A percentile compares a stretch with the other conserved stretches of the same genome.
phyloP scores from a whole-genome alignment of 352 stramenopile species.

The Globisporangium viniferum region DNA sequence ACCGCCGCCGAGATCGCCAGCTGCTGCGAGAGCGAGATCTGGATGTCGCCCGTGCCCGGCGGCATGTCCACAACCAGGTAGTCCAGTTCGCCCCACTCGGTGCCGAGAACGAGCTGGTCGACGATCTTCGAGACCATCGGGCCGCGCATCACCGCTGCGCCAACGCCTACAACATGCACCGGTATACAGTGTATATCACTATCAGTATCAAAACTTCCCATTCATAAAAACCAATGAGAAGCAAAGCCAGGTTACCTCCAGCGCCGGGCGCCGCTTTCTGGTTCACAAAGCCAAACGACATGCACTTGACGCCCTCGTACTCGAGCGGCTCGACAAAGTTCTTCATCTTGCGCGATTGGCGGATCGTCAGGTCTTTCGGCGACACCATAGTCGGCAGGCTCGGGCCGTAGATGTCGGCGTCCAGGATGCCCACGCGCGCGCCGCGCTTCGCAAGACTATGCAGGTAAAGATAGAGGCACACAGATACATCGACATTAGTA shows the following conservation, averaged over 20 bases:
- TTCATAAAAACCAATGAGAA: conserved; percentile 21
- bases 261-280: conserved; percentile 78
- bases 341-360: conserved; percentile 61
- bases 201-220: not conserved
- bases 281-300: conserved; percentile 93
- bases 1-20: conserved; percentile 97
- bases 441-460: conserved; percentile 85
- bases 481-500: not conserved
- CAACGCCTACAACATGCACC: conserved; percentile 38
- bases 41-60: conserved; percentile 99
- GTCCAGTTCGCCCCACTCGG: conserved; percentile 99
- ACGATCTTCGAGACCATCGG: conserved; percentile 98
- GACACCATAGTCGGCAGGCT: conserved; percentile 97
- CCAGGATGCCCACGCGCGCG: conserved; percentile 95
- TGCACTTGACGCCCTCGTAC: conserved; percentile 89
- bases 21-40: conserved; percentile 97
- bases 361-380: conserved; percentile 60
- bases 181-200: not conserved
- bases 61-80: conserved; percentile 99
- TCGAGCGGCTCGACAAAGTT: conserved; percentile 81
- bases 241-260: conserved; percentile 29
- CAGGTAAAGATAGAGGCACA: not conserved
- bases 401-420: conserved; percentile 99
- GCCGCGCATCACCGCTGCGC: conserved; percentile 93
- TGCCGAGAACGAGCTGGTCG: conserved; percentile 95